Base-by-base conservation (phyloP, 345 rosid genomes). In the Kernera saxatilis region DNA sequence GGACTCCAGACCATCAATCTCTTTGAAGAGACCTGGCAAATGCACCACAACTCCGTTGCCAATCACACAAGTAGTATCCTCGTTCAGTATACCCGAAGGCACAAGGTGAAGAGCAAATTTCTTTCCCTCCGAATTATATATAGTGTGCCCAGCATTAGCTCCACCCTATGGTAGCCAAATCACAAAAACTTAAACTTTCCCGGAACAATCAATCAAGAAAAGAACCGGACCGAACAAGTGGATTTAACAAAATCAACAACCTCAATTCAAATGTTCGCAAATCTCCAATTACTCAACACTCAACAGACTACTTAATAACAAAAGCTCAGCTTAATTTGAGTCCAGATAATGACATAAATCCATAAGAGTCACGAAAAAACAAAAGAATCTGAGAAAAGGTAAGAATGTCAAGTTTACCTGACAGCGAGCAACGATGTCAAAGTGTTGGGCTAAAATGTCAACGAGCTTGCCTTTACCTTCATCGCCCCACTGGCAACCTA, bases 91-190 rank as follows among this genome's bases (percentile, higher is more conserved):
- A 21, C 97, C 99, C 0, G 99, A 94, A 15, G 99, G 97, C 65
- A 94, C 97, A 78, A 94, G 91, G 74, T 91, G 99, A 72, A 94
- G 88, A 2, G 97, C 97, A 73, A 94, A 94, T 71, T 91, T 94
- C 85, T 88, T 91, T 12, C 97, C 99, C 66, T 89, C 95, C 5
- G 97, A 39, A 70, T 88, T 94, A 44, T 94, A 94, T 60, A 94
- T 91, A n/a, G 99, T 94, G 69, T 94, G 99, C 8, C 99, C 99
- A 50, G 99, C 99, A 76, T 94, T 94, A 26, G 99, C 96, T 82
- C 99, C 98, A 48, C 99, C 98, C 99, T 94, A 77, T 11, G 1
- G 70, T 17, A 61, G 2, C 71, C 68, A 49, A 50, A 26, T 27
- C 40, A 56, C 8, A 65, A 46, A 36, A 1, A 19, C 5, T 53